Conservation (phyloP, 2,329 filamentous ascomycete species). For the Colletotrichum lentis region DNA sequence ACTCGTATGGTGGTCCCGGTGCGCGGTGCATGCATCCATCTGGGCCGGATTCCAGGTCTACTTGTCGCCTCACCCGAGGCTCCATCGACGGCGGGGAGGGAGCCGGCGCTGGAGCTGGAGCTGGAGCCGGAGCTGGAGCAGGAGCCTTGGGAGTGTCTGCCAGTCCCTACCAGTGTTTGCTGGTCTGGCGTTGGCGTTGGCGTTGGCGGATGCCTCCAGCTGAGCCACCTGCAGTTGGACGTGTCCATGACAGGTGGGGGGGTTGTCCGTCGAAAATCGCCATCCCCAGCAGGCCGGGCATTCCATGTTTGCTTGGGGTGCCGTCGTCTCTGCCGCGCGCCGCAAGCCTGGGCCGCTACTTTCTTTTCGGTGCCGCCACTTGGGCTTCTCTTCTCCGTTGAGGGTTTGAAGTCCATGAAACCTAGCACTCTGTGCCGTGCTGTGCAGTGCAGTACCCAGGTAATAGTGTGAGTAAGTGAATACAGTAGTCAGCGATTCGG, state of each 20-base stretch:
- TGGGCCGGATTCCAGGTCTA: conserved; percentile 25
- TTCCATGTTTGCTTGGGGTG: neutral
- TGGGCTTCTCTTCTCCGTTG: neutral
- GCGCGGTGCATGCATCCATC: conserved; percentile 34
- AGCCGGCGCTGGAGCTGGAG: neutral
- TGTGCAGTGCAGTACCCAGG: neutral
- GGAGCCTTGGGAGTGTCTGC: neutral
- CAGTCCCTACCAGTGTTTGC: neutral
- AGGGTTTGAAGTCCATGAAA: conserved; percentile 4
- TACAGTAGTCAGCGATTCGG: too few relatives aligned
- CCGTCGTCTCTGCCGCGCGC: conserved; percentile 3
- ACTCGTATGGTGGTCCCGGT: neutral
- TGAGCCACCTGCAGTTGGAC: neutral
- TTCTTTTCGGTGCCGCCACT: neutral
- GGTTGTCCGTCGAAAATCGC: neutral
- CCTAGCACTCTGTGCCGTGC: too few relatives aligned
- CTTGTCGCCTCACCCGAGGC: conserved; percentile 32
- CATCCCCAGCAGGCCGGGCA: conserved; percentile 4
- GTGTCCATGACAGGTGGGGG: conserved; percentile 9
- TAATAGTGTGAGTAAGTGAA: too few relatives aligned
- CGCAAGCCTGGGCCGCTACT: conserved; percentile 1
- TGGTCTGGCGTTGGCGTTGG: conserved; percentile 16
- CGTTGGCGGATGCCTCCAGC: conserved; percentile 11
- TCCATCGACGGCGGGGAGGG: conserved; percentile 1
- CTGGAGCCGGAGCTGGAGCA: neutral